Evolutionary conservation across 495 filamentous ascomycete genomes (phyloP), one percentile per base, ranked within the genome.

Genomic region (Bathelium albidoporum): DNA sequence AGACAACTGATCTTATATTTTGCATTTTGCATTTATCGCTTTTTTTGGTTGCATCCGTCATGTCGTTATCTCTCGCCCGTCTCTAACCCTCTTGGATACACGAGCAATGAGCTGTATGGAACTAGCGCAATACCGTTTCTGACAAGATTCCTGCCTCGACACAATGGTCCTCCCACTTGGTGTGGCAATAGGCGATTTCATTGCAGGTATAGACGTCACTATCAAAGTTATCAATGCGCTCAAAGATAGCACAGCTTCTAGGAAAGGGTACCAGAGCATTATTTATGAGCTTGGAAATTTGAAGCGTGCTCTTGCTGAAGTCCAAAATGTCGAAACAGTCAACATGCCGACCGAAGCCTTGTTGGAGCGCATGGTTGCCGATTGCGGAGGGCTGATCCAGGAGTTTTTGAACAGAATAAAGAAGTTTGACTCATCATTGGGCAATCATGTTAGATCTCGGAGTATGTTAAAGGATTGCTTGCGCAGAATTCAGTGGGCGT

Each of bases 171-270:
- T 49, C 5, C 59, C 59, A 18, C 41, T 60, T 39, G 59, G 59
- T 3, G 29, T 60, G 0, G 36, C 59, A 10, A 22, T 60, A 14
- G 59, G 59, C 59, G 59, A 60, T 26, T 60, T 60, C n/a, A 60
- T 60, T 14, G 32, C 59, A 18, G 36, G 36, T 32, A 41, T 60
- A 12, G 59, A 60, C 4, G 41, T 32, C n/a, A 26, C 20, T 41
- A 31, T 60, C 32, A 60, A 34, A 14, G 32, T 41, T 29, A 29
- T 60, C 0, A 60, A 60, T 22, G 59, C 59, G 14, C 32, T 60
- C 0, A 9, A 41, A 12, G 59, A 60, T 43, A 41, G 29, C 41
- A 60, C 28, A 2, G 59, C 29, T 12, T 9, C 59, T 1, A 20
- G 32, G 16, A 20, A 34, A 22, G 59, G 41, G 32, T 60, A 60